phyloP scores from a whole-genome alignment of 208 protist genomes.

The Crithidia thermophila region DNA sequence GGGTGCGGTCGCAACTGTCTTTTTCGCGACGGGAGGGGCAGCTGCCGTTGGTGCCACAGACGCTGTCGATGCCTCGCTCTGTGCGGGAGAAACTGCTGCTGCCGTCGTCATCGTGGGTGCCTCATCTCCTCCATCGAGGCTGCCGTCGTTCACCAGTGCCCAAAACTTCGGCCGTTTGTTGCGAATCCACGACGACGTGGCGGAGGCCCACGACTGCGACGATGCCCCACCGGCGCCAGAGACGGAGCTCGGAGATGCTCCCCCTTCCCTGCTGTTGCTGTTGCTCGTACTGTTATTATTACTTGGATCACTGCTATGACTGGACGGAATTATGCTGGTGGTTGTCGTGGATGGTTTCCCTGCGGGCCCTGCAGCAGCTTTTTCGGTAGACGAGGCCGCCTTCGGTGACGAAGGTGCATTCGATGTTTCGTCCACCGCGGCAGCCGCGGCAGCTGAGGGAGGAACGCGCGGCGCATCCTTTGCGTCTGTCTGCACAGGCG shows the following conservation, averaged over 20 bases:
- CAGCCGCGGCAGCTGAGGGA: too few relatives aligned
- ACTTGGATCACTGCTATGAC: neutral
- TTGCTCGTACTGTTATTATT: neutral
- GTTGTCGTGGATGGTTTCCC: too few relatives aligned
- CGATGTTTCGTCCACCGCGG: too few relatives aligned
- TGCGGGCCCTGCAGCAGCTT: too few relatives aligned
- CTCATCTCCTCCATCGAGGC: neutral
- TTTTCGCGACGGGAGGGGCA: too few relatives aligned
- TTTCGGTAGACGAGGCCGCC: too few relatives aligned
- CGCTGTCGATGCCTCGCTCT: too few relatives aligned
- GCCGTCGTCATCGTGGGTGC: neutral
- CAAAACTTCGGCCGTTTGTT: slow-evolving; percentile 46
- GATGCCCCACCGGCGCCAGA: neutral
- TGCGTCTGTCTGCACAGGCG: neutral
- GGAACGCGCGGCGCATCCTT: neutral
- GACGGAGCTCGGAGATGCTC: neutral
- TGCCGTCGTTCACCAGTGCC: slow-evolving; percentile 34
- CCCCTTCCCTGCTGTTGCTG: neutral
- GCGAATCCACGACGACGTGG: slow-evolving; percentile 38
- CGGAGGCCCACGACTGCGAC: slow-evolving; percentile 16
- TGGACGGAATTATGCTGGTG: too few relatives aligned
- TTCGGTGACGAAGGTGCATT: too few relatives aligned
- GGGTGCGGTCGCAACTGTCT: too few relatives aligned
- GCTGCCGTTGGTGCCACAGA: too few relatives aligned
- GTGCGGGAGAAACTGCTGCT: too few relatives aligned